phyloP scores from a whole-genome alignment of 768 basidiomycete genomes.

The Suillus placidus region DNA sequence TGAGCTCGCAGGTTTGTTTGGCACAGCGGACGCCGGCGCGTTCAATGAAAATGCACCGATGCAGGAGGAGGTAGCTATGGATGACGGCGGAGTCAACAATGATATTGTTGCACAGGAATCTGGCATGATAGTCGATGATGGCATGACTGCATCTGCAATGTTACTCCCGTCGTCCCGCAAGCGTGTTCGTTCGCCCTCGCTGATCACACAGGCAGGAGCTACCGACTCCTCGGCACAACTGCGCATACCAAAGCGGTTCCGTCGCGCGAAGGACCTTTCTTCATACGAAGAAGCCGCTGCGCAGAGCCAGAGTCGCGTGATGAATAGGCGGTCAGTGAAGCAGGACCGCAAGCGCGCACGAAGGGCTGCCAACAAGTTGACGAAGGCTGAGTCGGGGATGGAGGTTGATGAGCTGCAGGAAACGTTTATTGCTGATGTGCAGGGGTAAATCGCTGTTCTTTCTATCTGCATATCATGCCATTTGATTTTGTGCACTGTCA shows the following conservation, averaged over 20 bases:
- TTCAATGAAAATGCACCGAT: conserved; percentile 50
- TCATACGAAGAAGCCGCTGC: conserved; percentile 54
- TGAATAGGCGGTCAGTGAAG: conserved; percentile 63
- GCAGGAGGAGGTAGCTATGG: conserved; percentile 46
- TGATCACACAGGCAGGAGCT: conserved; percentile 36
- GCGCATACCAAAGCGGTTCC: conserved; percentile 58
- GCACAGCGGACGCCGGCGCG: conserved; percentile 79
- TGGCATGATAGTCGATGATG: conserved; percentile 45
- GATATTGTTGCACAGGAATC: conserved; percentile 40
- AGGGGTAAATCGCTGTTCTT: background rate
- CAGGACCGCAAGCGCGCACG: conserved; percentile 64
- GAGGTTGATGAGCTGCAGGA: conserved; percentile 28
- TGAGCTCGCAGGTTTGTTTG: conserved; percentile 78
- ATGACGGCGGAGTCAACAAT: conserved; percentile 42
- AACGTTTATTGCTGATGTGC: conserved; percentile 19
- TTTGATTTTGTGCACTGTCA: background rate
- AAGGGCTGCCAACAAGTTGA: conserved; percentile 46
- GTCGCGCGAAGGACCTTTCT: conserved; percentile 56
- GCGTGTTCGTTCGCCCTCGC: conserved; percentile 29
- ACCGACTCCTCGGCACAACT: conserved; percentile 39
- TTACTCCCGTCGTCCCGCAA: conserved; percentile 21
- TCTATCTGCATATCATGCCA: background rate
- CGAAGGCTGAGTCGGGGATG: conserved; percentile 28
- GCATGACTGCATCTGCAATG: conserved; percentile 34
- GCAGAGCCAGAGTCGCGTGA: conserved; percentile 50